phyloP scores from a whole-genome alignment of 768 basidiomycete species.

The Russula sp. region DNA sequence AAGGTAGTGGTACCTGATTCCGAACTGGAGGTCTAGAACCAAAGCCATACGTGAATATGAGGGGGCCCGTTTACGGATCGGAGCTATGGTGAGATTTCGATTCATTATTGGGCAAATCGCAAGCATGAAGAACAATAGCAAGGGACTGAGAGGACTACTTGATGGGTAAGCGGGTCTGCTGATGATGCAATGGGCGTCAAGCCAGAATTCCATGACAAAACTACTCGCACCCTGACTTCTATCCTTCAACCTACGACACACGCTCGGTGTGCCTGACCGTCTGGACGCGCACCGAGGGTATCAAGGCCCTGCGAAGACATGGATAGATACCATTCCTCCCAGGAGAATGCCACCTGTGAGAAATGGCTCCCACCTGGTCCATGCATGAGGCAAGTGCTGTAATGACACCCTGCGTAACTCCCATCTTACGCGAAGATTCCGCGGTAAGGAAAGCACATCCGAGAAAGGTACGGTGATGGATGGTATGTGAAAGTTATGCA shows the following conservation, averaged over 20 bases:
- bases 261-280: background rate
- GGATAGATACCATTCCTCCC: background rate
- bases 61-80: background rate
- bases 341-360: too few species aligned
- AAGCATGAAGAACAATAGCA: background rate
- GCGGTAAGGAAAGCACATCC: background rate
- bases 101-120: background rate
- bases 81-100: background rate
- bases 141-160: background rate
- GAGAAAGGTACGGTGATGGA: background rate
- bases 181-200: conserved; percentile 10
- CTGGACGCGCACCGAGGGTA: background rate
- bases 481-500: background rate
- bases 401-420: background rate
- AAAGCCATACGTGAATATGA: background rate
- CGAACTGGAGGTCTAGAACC: background rate
- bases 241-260: background rate
- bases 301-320: background rate
- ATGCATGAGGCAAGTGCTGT: background rate
- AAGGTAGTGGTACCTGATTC: background rate
- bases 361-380: background rate
- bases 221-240: background rate
- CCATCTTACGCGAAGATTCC: background rate
- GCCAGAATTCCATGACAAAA: conserved; percentile 4
- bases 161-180: conserved; percentile 6